Base-by-base conservation (phyloP, 208 protist species). In the Trypanosoma vivax region DNA sequence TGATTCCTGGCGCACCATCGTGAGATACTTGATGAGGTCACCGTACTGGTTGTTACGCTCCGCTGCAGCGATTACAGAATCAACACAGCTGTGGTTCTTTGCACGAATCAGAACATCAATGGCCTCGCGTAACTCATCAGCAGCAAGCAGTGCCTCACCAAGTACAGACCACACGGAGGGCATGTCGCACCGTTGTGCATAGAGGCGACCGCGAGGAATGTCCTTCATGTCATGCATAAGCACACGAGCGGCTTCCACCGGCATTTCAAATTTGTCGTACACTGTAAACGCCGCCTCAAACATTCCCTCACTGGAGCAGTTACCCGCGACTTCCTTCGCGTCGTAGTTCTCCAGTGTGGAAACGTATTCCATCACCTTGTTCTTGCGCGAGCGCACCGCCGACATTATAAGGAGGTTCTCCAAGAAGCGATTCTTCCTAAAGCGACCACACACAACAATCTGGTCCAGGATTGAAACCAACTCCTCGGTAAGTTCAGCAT, bases 351-450 rank as follows among this genome's bases (percentile, higher is more conserved):
- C 94, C 0, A 99, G 84, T 41, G 84, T 85, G 23, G 97, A 92
- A 38, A 99, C 94, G 79, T 99, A 99, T 55, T 99, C 96, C 86
- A 98, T 98, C 2, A 99, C 99, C 43, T 96, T 89, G 45, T 87
- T 73, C 60, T 80, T 81, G 31, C 81, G 74, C 7, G 96, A 95
- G 52, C 99, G 98, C 66, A 99, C 97, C 31, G 98, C 98, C 24
- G 98, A 99, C 45, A 99, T 83, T 64, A 99, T 99, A 23, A 99
- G 85, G 31, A 99, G 84, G 73, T 99, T 99, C 82, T 99, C 98
- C 5, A 99, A 84, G 67, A 98, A 99, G 41, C 86, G 79, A 84
- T 99, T 99, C 37, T 92, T 90, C 49, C 75, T 83, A 88, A 99
- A 99, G 60, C 76, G 83, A 51, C 94, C 87, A 52, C 99, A 96